These are phyloP conservation scores for Komagataella mondaviorum DNA, from an alignment of 805 yeast genomes.

Conservation along the genomic window DNA sequence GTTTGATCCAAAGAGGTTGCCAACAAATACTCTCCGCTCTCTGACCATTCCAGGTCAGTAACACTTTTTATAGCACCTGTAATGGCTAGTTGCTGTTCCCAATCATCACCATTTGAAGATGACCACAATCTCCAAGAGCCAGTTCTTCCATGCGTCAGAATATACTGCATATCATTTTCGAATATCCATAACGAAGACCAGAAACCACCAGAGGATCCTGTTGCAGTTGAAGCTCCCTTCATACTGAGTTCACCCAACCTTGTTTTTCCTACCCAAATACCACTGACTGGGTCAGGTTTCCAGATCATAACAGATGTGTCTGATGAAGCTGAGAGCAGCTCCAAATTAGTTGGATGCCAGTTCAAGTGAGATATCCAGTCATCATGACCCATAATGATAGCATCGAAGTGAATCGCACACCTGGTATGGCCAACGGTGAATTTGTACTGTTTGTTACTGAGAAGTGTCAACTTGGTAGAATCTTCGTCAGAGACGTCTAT, in stretches of 20 bases:
- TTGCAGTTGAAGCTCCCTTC: constrained; percentile 96
- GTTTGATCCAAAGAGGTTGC: constrained; percentile 90
- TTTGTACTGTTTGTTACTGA: constrained; percentile 63
- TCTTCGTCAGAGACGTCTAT: constrained; percentile 42
- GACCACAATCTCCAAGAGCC: constrained; percentile 84
- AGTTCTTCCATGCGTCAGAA: constrained; percentile 78
- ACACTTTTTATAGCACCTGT: constrained; percentile 68
- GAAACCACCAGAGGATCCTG: constrained; percentile 75
- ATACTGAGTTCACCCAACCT: constrained; percentile 87
- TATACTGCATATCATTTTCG: constrained; percentile 27
- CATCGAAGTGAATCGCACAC: constrained; percentile 70
- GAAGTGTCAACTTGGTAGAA: constrained; percentile 31
- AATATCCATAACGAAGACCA: constrained; percentile 60
- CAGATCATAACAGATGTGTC: constrained; percentile 90
- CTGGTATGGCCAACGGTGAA: constrained; percentile 26
- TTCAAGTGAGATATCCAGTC: constrained; percentile 85
- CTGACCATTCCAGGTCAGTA: constrained; percentile 72
- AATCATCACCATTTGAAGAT: constrained; percentile 7
- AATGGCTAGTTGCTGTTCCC: constrained; percentile 35
- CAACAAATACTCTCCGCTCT: constrained; percentile 49
- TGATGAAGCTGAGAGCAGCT: constrained; percentile 74
- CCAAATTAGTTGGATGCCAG: constrained; percentile 62
- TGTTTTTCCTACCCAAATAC: constrained; percentile 76
- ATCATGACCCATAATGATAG: constrained; percentile 93
- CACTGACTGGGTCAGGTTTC: constrained; percentile 79